phyloP scores from a whole-genome alignment of 2,329 filamentous ascomycete species.

The Paraphoma chrysanthemicola region DNA sequence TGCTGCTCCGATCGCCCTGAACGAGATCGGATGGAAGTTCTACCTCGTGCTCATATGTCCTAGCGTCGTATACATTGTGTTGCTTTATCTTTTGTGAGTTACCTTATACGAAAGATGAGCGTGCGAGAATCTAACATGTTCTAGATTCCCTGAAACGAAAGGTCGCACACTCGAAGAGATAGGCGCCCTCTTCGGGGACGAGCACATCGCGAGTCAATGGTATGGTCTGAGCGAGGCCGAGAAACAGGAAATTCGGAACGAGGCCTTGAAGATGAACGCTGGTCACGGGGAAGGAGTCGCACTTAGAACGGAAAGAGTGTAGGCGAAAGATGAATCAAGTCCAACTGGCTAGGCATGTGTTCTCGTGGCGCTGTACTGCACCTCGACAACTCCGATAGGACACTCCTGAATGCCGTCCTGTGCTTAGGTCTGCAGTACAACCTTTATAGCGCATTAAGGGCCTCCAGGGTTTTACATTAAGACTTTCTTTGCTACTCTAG shows the following conservation, averaged over 20 bases:
- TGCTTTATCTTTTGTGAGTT: constrained; percentile 19
- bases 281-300: neutral
- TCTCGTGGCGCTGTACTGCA: too few species aligned
- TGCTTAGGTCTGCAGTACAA: too few species aligned
- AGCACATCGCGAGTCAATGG: constrained; percentile 14
- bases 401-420: too few species aligned
- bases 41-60: constrained; percentile 49
- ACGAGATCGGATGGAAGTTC: constrained; percentile 48
- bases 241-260: constrained; percentile 3
- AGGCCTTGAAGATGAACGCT: neutral
- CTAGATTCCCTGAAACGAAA: neutral
- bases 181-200: constrained; percentile 15
- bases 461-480: too few species aligned
- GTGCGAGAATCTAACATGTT: neutral
- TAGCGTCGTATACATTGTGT: constrained; percentile 14
- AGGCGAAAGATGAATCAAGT: neutral
- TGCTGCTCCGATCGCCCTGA: constrained; percentile 46
- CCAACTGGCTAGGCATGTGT: too few species aligned
- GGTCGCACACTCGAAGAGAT: neutral
- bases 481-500: too few species aligned
- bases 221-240: constrained; percentile 17
- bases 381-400: too few species aligned
- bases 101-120: neutral
- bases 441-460: too few species aligned
- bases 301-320: neutral